phyloP scores from a whole-genome alignment of 2,329 filamentous ascomycete genomes.

The Zalaria obscura region DNA sequence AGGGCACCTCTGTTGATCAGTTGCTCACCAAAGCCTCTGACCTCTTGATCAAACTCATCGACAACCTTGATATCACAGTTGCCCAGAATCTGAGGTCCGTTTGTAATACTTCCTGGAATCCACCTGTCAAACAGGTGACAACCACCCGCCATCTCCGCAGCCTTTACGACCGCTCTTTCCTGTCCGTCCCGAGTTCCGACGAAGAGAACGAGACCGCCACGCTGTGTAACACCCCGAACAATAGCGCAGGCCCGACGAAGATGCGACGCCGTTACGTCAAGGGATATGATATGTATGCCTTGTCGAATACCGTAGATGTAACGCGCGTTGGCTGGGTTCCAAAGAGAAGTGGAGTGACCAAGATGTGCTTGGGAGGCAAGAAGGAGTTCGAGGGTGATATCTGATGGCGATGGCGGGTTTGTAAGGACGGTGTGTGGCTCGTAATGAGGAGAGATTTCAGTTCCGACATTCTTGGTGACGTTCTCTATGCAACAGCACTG shows the following conservation, averaged over 20 bases:
- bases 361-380: constrained; percentile 79
- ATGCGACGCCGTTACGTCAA: constrained; percentile 79
- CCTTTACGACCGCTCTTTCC: constrained; percentile 63
- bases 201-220: constrained; percentile 77
- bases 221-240: constrained; percentile 70
- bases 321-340: constrained; percentile 86
- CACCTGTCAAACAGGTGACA: constrained; percentile 89
- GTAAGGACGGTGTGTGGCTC: constrained; percentile 50
- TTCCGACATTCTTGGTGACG: constrained; percentile 22
- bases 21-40: constrained; percentile 52
- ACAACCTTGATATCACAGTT: constrained; percentile 58
- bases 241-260: constrained; percentile 87
- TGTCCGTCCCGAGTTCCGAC: constrained; percentile 78
- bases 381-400: constrained; percentile 81
- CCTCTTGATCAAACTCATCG: constrained; percentile 54
- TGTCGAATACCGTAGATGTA: constrained; percentile 89
- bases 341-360: constrained; percentile 78
- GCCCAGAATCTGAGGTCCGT: constrained; percentile 77
- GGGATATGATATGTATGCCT: constrained; percentile 82
- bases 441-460: constrained; percentile 38
- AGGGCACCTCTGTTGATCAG: constrained; percentile 50
- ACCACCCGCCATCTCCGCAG: constrained; percentile 61
- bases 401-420: constrained; percentile 60
- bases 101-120: constrained; percentile 85
- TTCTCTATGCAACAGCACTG: constrained; percentile 13